Base-by-base conservation (phyloP, 257 asterid species). In the Salvia rosmarinus region DNA sequence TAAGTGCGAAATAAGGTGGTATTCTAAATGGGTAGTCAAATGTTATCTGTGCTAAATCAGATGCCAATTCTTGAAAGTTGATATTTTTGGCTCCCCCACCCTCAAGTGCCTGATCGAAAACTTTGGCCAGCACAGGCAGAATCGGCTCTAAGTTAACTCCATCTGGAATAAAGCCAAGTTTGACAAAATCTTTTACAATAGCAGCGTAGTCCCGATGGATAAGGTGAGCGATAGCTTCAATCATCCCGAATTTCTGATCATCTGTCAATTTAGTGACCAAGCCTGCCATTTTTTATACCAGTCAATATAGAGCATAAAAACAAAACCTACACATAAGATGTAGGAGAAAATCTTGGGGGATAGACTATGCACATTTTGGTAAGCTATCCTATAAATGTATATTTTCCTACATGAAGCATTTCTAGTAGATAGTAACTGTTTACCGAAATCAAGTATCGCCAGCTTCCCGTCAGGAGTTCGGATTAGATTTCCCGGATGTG, bases 381-480 rank as follows among this genome's bases (percentile, higher is more conserved):
- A 51, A 65, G 6, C 47, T 6, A 56, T 52, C 52, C 28, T 57
- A 63, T 52, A 71, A 43, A 35, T 50, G 60, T 47, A 60, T 64
- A 57, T 42, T 50, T 13, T 35, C 67, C 25, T 68, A 51, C 69
- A 73, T 40, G n/a, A 20, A 72, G 66, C 43, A 44, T 39, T 58
- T 25, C 28, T 23, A 17, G 66, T 39, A 51, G 52, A 65, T 30
- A 64, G 64, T 19, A 52, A 49, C 20, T 40, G 35, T 47, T 81
- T 86, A 94, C 99, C 99, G 76, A 95, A 95, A 86, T 95, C 99
- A 43, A 95, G 89, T 77, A 95, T 84, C 51, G 97, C 96, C 77
- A 95, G 84, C 82, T 95, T 95, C 84, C 99, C 99, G 69, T 95
- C 98, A 77, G 96, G 95, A 40, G 99, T 95, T 39, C 99, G 96